Conservation (phyloP, 805 yeast genomes). For the Huiozyma sinensis region DNA sequence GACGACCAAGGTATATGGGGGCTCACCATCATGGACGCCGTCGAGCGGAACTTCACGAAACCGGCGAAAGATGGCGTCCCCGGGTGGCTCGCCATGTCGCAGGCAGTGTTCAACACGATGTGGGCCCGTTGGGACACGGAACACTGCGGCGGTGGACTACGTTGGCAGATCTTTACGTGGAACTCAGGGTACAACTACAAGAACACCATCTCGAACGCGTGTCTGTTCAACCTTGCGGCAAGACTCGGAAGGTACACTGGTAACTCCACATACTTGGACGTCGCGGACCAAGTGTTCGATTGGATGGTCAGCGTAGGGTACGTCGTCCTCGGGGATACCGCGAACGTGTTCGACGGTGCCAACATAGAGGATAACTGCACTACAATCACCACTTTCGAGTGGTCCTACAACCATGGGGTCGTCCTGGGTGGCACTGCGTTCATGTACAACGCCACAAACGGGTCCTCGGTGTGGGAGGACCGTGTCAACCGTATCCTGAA, state of each 20-base stretch:
- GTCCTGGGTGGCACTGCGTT: slow-evolving; percentile 61
- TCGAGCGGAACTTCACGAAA: slow-evolving; percentile 45
- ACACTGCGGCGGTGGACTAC: slow-evolving; percentile 51
- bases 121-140: slow-evolving; percentile 46
- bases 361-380: slow-evolving; percentile 49
- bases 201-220: slow-evolving; percentile 55
- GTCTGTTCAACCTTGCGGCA: slow-evolving; percentile 52
- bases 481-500: slow-evolving; percentile 35
- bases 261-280: slow-evolving; percentile 39
- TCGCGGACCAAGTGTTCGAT: slow-evolving; percentile 45
- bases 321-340: slow-evolving; percentile 40
- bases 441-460: slow-evolving; percentile 51
- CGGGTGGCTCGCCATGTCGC: slow-evolving; percentile 46
- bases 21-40: slow-evolving; percentile 49
- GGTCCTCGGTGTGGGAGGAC: slow-evolving; percentile 37
- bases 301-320: slow-evolving; percentile 46
- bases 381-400: slow-evolving; percentile 39
- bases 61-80: slow-evolving; percentile 31
- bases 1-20: slow-evolving; percentile 72
- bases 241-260: slow-evolving; percentile 50
- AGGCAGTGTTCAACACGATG: slow-evolving; percentile 49
- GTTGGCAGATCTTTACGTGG: slow-evolving; percentile 61
- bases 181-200: slow-evolving; percentile 53
- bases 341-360: slow-evolving; percentile 68
- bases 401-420: slow-evolving; percentile 67